Base-by-base conservation (phyloP, 192 early-diverging fungal species). In the Entomortierella parvispora region DNA sequence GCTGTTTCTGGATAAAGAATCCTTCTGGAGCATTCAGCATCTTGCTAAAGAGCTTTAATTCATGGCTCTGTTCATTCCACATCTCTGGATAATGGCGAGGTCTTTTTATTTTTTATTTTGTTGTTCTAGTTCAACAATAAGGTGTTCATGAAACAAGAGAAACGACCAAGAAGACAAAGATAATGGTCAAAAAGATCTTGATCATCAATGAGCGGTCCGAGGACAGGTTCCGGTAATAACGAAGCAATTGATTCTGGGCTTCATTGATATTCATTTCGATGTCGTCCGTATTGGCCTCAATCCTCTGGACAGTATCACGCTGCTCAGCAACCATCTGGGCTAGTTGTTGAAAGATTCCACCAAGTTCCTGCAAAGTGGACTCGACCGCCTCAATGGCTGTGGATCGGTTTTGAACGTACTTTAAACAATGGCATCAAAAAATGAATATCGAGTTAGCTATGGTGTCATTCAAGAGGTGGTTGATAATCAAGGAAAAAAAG, bases 341-440 rank as follows among this genome's bases (percentile, higher is more conserved):
- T 53, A 97, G 87, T 63, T 96, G 91, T 69, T 90, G 90, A 65
- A 96, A 96, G 43, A 97, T 94, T 55, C 93, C 92, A 20, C 94
- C 94, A 17, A 99, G 89, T 74, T 99, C 98, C 0, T 96, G 92
- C 62, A 99, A 96, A 4, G 98, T 99, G 12, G 91, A 90, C 69
- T 99, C 97, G 57, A 99, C 98, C 4, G 93, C 93, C 69, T 94
- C 93, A 63, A 99, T 99, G 0, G 97, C 96, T 17, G 92, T 91
- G 1, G 92, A 88, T 42, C 98, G 89, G 52, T 87, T 89, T 66
- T 98, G 93, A 46, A 98, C 84, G 53, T 90, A 89, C 84, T 94
- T 81, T 81, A 84, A 88, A 83, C 91, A 80, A 80, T 4, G 34
- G 31, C 55, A 7, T 31, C 17, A 20, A 45, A 22, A 31, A 31